These are phyloP conservation scores for Trichosporon faecale DNA, from an alignment of 1,284 basidiomycete species.

Conservation along the genomic window DNA sequence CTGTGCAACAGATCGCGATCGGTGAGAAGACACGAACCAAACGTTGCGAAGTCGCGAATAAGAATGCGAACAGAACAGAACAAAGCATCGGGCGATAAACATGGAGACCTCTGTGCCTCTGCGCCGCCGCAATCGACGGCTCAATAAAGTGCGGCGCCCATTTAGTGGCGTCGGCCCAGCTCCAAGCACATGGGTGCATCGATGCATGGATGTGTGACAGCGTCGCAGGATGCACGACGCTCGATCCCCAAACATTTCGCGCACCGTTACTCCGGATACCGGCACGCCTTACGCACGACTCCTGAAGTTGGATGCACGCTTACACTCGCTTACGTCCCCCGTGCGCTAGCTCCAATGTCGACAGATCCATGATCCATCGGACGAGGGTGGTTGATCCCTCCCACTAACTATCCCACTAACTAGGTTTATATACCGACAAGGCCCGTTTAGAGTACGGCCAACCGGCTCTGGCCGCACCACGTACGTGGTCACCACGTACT, in stretches of 20 bases:
- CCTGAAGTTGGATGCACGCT: neutral
- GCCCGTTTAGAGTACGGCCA: neutral
- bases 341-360: neutral
- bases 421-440: neutral
- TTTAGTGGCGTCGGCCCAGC: neutral
- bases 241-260: neutral
- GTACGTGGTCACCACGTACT: neutral
- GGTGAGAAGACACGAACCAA: too few relatives aligned
- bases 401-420: too few relatives aligned
- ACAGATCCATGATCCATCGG: neutral
- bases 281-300: neutral
- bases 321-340: neutral
- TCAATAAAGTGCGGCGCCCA: neutral
- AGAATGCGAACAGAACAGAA: neutral
- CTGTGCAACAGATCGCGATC: neutral
- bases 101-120: neutral
- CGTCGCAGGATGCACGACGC: neutral
- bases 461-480: neutral
- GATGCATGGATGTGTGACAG: neutral
- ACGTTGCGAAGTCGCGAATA: neutral
- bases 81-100: neutral
- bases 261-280: slow-evolving; percentile 3
- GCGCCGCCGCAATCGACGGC: neutral
- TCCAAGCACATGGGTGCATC: neutral
- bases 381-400: neutral